Evolutionary conservation across 192 early-diverging fungal species (phyloP), one percentile per base, ranked within the genome.

Genomic region (Mortierella hygrophila): DNA sequence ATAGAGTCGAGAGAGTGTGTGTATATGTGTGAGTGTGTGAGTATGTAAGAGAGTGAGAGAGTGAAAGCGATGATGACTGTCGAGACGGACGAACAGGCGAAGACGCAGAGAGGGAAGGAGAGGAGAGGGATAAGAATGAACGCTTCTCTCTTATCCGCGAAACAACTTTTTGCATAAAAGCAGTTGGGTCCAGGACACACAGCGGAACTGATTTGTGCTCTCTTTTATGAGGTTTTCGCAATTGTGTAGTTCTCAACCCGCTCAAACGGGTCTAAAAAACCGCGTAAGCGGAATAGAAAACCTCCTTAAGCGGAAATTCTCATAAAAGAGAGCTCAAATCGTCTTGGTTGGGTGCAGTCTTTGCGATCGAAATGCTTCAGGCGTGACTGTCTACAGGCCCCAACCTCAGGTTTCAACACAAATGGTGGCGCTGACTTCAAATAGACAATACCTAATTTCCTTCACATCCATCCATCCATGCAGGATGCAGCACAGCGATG

Each of bases 401-500:
- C 38, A 68, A n/a, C 9, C 23, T 65, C 70, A 42, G 20, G 8
- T 10, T 18, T 35, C 21, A 23, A 60, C n/a, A 65, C 9, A 65
- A 65, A 65, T 65, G 60, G 60, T 65, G 60, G 60, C 60, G 60
- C 60, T 65, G 60, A 26, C 63, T 70, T 41, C n/a, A 18, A 52
- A 52, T 16, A 20, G 18, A 52, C 49, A 52, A 52, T 15, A 52
- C 35, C 38, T 71, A 6, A 42, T 46, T 68, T 41, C 32, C 38
- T 60, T 65, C 60, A 63, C 54, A 42, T 26, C 29, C 55, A 32
- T 26, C 75, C 32, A 32, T 26, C 75, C 32, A 18, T n/a, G 29
- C 32, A 71, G 37, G 70, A 38, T 42, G 41, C 70, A 71, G 70
- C 70, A 38, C 41, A 35, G 26, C 72, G 26, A 7, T 49, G 40